Percentiles rank a stretch among this genome's conserved stretches.
These are phyloP conservation scores for Trichoderma sp. DNA, from an alignment of 2,329 filamentous ascomycete species.

Conservation along the genomic window DNA sequence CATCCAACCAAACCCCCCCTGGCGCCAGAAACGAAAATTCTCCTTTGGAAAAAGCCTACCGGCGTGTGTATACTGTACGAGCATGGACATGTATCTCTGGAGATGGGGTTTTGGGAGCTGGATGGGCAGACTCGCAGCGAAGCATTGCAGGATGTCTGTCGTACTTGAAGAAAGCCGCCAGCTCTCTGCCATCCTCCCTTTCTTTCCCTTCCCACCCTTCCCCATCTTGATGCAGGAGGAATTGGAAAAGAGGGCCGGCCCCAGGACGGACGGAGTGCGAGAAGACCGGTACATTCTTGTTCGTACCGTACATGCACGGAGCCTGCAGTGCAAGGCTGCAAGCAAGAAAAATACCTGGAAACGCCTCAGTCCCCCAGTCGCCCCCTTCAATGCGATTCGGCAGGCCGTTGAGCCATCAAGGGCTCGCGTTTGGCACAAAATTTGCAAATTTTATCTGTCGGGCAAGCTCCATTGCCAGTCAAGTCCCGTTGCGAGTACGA, in stretches of 20 bases:
- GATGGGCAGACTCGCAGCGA: conserved; percentile 9
- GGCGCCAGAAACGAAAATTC: conserved; percentile 11
- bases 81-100: background rate
- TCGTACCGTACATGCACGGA: conserved; percentile 4
- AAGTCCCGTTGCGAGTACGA: background rate
- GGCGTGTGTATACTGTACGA: background rate
- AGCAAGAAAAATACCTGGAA: conserved; percentile 20
- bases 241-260: background rate
- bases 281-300: background rate
- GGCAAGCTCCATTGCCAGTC: background rate
- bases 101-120: conserved; percentile 1
- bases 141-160: background rate
- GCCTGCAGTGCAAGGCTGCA: conserved; percentile 19
- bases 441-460: conserved; percentile 17
- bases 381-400: conserved; percentile 16
- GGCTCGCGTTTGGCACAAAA: conserved; percentile 2
- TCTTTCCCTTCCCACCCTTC: background rate
- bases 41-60: conserved; percentile 7
- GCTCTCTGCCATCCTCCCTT: background rate
- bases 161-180: background rate
- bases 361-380: conserved; percentile 8
- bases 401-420: conserved; percentile 11
- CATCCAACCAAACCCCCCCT: background rate
- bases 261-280: background rate
- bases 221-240: background rate